These are phyloP conservation scores for Kodamaea jinghongensis DNA, from an alignment of 805 yeast genomes.

Conservation along the genomic window DNA sequence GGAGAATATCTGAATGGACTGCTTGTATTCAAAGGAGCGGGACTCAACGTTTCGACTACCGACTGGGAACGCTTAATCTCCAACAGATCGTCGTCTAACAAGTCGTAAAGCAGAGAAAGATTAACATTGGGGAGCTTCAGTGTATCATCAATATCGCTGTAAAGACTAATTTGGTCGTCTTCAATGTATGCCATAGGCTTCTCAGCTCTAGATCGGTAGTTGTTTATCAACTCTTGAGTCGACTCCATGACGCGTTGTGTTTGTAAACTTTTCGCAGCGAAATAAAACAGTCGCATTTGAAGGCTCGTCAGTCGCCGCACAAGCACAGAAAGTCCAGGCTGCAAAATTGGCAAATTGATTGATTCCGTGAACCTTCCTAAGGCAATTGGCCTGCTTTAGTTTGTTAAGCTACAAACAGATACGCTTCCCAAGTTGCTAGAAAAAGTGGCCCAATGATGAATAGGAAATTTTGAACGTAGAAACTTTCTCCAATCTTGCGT, in stretches of 20 bases:
- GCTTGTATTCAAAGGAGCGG: constrained; percentile 11
- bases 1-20: constrained; percentile 16
- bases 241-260: constrained; percentile 8
- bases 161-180: constrained; percentile 17
- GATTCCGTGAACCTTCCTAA: too few species aligned
- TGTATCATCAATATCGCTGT: constrained; percentile 11
- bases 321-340: too few species aligned
- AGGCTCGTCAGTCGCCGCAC: too few species aligned
- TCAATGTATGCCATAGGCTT: not conserved
- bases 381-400: too few species aligned
- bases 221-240: constrained; percentile 14
- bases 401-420: too few species aligned
- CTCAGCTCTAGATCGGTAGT: constrained; percentile 9
- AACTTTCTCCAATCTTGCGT: too few species aligned
- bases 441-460: too few species aligned
- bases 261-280: constrained; percentile 1
- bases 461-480: too few species aligned
- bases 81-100: constrained; percentile 19
- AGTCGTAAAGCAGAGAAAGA: constrained; percentile 12
- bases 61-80: constrained; percentile 13
- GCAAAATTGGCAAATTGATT: too few species aligned
- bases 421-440: too few species aligned
- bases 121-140: constrained; percentile 1
- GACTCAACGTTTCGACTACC: constrained; percentile 7
- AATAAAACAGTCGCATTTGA: too few species aligned